Percentiles rank a stretch among this genome's conserved stretches.
Conservation (phyloP, 2,329 filamentous ascomycete species). For the Colletotrichum chlorophyti region DNA sequence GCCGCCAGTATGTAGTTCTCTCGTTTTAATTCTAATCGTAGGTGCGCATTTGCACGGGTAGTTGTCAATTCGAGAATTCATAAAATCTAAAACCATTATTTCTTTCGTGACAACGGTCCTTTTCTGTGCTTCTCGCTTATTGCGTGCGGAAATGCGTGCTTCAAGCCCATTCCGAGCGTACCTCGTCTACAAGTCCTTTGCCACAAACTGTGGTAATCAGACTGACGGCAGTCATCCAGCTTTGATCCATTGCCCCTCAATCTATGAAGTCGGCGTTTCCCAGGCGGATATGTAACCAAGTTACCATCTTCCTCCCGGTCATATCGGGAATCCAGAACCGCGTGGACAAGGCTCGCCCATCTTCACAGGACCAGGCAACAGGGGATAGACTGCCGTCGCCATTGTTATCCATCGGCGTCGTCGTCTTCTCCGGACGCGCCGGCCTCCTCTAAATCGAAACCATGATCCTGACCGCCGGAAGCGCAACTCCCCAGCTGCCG, state of each 20-base stretch:
- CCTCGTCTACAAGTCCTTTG: constrained; percentile 38
- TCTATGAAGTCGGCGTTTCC: constrained; percentile 45
- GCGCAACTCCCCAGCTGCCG: constrained; percentile 36
- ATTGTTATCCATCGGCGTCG: constrained; percentile 60
- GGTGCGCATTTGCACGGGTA: background rate
- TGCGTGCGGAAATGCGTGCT: background rate
- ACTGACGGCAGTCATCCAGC: constrained; percentile 66
- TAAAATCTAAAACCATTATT: background rate
- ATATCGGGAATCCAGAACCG: background rate
- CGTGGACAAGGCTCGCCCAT: constrained; percentile 25
- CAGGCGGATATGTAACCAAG: constrained; percentile 1
- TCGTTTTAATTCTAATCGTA: constrained; percentile 10
- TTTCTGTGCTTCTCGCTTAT: background rate
- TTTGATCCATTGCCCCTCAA: constrained; percentile 68
- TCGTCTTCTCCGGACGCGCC: constrained; percentile 70
- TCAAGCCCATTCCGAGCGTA: constrained; percentile 4
- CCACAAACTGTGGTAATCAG: constrained; percentile 44
- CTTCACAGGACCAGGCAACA: constrained; percentile 67
- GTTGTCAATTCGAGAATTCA: background rate
- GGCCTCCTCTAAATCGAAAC: constrained; percentile 47
- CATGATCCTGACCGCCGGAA: constrained; percentile 37
- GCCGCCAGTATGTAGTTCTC: constrained; percentile 25
- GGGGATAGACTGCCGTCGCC: constrained; percentile 70
- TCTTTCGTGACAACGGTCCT: constrained; percentile 10
- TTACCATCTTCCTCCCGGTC: background rate